phyloP scores from a whole-genome alignment of 1,284 basidiomycete genomes.

The Chalciporus sp. region DNA sequence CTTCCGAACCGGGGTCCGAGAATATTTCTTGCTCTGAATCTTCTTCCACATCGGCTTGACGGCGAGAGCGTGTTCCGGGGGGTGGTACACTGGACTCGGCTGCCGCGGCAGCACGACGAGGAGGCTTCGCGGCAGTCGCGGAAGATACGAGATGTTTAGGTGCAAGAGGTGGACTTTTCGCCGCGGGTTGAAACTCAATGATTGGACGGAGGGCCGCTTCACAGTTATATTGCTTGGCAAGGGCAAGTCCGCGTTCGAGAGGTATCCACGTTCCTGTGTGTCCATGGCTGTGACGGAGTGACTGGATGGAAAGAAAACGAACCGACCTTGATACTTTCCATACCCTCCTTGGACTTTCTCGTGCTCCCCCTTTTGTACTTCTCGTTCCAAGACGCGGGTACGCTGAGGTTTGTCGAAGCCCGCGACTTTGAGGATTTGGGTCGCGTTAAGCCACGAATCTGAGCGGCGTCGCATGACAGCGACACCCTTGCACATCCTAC shows the following conservation, averaged over 20 bases:
- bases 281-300: not conserved
- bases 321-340: slow-evolving; percentile 97
- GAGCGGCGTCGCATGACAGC: slow-evolving; percentile 97
- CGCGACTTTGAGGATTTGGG: slow-evolving; percentile 98
- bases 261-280: slow-evolving; percentile 96
- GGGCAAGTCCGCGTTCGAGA: slow-evolving; percentile 83
- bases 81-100: slow-evolving; percentile 30
- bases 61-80: slow-evolving; percentile 57
- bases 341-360: slow-evolving; percentile 99
- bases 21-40: slow-evolving; percentile 60
- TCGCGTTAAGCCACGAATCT: slow-evolving; percentile 98
- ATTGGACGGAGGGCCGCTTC: slow-evolving; percentile 89
- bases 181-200: slow-evolving; percentile 91
- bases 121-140: slow-evolving; percentile 52
- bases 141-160: slow-evolving; percentile 92
- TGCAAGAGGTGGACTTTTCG: slow-evolving; percentile 92
- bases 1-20: slow-evolving; percentile 70
- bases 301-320: slow-evolving; percentile 1
- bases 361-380: slow-evolving; percentile 98
- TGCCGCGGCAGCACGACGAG: slow-evolving; percentile 51
- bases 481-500: slow-evolving; percentile 91
- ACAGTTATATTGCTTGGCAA: slow-evolving; percentile 95
- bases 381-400: slow-evolving; percentile 95
- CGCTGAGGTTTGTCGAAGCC: slow-evolving; percentile 99
- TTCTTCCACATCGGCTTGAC: slow-evolving; percentile 49